Evolutionary conservation across 2,329 filamentous ascomycete genomes (phyloP).

Genomic region (Alternaria arbusti): DNA sequence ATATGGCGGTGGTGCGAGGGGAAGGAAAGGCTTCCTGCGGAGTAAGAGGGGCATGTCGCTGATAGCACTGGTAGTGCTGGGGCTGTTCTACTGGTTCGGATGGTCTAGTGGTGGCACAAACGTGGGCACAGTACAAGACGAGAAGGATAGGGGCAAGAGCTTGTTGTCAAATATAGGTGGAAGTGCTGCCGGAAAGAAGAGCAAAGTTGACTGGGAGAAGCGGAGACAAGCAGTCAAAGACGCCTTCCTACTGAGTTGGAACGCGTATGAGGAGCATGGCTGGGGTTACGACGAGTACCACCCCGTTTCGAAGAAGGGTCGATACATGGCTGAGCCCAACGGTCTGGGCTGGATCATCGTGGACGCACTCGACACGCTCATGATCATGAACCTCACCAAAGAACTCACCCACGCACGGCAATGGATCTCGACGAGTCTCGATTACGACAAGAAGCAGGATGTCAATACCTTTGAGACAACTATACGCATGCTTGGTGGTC

Average conservation of each 20-base stretch:
- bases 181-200: slow-evolving; percentile 35
- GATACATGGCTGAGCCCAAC: slow-evolving; percentile 79
- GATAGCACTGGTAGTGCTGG: slow-evolving; percentile 61
- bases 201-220: slow-evolving; percentile 72
- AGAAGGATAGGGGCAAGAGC: slow-evolving; percentile 44
- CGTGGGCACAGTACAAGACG: slow-evolving; percentile 34
- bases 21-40: slow-evolving; percentile 59
- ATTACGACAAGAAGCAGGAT: slow-evolving; percentile 91
- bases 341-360: slow-evolving; percentile 99
- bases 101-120: slow-evolving; percentile 42
- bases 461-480: slow-evolving; percentile 98
- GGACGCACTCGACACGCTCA: slow-evolving; percentile 93
- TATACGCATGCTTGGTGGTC: slow-evolving; percentile 93
- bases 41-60: slow-evolving; percentile 67
- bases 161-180: slow-evolving; percentile 39
- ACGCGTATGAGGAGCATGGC: slow-evolving; percentile 87
- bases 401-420: slow-evolving; percentile 83
- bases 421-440: slow-evolving; percentile 82
- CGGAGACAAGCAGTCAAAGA: slow-evolving; percentile 84
- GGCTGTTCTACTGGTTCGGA: slow-evolving; percentile 73
- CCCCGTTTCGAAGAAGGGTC: slow-evolving; percentile 78
- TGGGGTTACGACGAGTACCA: slow-evolving; percentile 94
- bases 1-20: slow-evolving; percentile 60
- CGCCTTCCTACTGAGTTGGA: slow-evolving; percentile 90
- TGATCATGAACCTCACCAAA: slow-evolving; percentile 95